phyloP scores from a whole-genome alignment of 73 alveolate genomes.

The Paraurostyla sp. region DNA sequence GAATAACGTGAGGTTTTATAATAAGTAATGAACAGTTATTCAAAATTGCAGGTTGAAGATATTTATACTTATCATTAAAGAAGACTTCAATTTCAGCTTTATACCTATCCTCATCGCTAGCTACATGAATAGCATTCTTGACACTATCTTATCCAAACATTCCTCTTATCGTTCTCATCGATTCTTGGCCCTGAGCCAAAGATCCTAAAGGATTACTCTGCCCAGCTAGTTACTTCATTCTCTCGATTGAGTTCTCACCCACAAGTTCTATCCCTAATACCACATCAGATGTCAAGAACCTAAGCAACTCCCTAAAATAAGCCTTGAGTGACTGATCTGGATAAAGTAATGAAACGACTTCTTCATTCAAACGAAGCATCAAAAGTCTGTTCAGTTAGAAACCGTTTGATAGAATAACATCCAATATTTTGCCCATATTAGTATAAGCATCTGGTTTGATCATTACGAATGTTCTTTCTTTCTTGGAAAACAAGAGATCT shows the following conservation, averaged over 20 bases:
- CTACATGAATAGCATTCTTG: constrained; percentile 61
- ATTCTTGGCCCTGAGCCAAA: background rate
- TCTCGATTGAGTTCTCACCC: constrained; percentile 60
- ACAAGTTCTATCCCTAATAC: constrained; percentile 73
- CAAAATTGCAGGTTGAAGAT: constrained; percentile 59
- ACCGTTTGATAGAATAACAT: constrained; percentile 8
- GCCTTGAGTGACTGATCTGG: constrained; percentile 44
- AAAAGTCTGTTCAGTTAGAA: constrained; percentile 46
- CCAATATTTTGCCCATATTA: constrained; percentile 66
- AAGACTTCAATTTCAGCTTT: constrained; percentile 16
- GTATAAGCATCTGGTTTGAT: constrained; percentile 73
- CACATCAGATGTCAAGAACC: constrained; percentile 59
- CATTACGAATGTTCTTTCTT: constrained; percentile 63
- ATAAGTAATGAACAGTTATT: constrained; percentile 66
- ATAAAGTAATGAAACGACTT: background rate
- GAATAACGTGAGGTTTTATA: constrained; percentile 61
- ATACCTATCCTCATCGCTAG: constrained; percentile 19
- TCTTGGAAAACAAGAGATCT: background rate
- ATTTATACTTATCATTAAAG: constrained; percentile 29
- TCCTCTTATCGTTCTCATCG: constrained; percentile 49
- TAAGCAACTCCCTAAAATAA: constrained; percentile 28
- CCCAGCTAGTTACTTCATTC: constrained; percentile 31
- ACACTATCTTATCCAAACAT: constrained; percentile 59
- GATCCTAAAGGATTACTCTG: constrained; percentile 42
- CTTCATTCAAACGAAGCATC: constrained; percentile 55